Percentiles rank a stretch among this genome's conserved stretches.
Conservation (phyloP, 495 filamentous ascomycete genomes). For the Elaphomyces granulatus region DNA sequence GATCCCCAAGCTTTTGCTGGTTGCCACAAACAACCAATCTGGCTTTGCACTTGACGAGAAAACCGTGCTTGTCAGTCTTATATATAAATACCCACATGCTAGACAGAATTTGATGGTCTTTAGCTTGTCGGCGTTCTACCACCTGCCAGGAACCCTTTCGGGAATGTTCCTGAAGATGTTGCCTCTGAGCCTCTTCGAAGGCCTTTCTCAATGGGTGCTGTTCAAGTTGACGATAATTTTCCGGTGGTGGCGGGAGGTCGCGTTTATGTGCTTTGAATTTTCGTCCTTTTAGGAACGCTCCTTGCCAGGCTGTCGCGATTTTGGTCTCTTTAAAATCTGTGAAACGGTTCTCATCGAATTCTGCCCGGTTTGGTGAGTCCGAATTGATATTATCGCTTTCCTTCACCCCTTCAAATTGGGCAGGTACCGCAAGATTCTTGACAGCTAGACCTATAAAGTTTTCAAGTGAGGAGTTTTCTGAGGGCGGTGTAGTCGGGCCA, state of each 20-base stretch:
- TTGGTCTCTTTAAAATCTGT: too few relatives aligned
- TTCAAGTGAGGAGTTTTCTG: too few relatives aligned
- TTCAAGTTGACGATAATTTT: not conserved
- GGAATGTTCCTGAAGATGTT: not conserved
- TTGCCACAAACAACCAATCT: slow-evolving; percentile 16
- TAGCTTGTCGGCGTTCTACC: not conserved
- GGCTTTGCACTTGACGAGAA: slow-evolving; percentile 16
- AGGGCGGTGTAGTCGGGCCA: too few relatives aligned
- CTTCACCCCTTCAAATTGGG: too few relatives aligned
- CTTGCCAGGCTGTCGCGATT: too few relatives aligned
- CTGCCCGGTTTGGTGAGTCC: too few relatives aligned
- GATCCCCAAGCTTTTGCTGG: slow-evolving; percentile 8
- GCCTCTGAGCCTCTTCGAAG: not conserved
- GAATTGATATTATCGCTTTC: too few relatives aligned
- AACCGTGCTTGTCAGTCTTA: slow-evolving; percentile 12
- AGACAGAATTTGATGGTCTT: not conserved
- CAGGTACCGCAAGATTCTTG: too few relatives aligned
- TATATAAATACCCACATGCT: slow-evolving; percentile 9
- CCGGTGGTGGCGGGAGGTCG: not conserved
- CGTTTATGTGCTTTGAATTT: too few relatives aligned
- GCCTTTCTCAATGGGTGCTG: not conserved
- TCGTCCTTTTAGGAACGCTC: too few relatives aligned
- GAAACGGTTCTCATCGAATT: too few relatives aligned
- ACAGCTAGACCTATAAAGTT: too few relatives aligned
- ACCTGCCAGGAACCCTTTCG: slow-evolving; percentile 1